These are phyloP conservation scores for Volvox africanus DNA, from an alignment of 139 green algal species.

Conservation along the genomic window DNA sequence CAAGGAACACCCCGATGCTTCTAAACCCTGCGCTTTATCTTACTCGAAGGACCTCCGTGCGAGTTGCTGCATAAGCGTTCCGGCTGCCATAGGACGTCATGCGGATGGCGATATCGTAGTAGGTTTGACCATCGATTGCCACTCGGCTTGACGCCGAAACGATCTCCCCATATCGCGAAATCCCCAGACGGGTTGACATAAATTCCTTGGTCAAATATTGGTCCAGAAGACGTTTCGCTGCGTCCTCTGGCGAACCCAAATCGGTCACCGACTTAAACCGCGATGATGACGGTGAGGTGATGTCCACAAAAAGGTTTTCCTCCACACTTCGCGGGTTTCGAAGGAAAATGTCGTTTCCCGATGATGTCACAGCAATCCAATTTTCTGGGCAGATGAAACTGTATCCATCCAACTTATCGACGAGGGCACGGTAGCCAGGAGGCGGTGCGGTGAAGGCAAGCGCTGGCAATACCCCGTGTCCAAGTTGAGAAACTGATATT, in stretches of 20 bases:
- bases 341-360: conserved; percentile 92
- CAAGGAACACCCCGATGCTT: too few relatives aligned
- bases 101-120: conserved; percentile 69
- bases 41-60: conserved; percentile 44
- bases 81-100: conserved; percentile 84
- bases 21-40: conserved; percentile 14
- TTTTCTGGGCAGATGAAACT: conserved; percentile 83
- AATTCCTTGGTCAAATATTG: conserved; percentile 94
- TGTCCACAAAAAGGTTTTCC: conserved; percentile 94
- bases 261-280: conserved; percentile 81
- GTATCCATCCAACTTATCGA: conserved; percentile 92
- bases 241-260: conserved; percentile 85
- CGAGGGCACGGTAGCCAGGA: conserved; percentile 68
- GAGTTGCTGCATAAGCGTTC: conserved; percentile 83
- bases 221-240: conserved; percentile 74
- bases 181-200: conserved; percentile 94
- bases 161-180: conserved; percentile 66
- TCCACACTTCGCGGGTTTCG: conserved; percentile 89
- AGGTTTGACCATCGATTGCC: conserved; percentile 53
- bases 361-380: conserved; percentile 83
- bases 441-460: conserved; percentile 50
- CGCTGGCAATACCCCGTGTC: neutral
- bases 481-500: neutral
- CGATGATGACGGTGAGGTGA: conserved; percentile 88
- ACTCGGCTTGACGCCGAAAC: conserved; percentile 48